Conservation (phyloP, 441 rosid species). For the Daphne laureola region DNA sequence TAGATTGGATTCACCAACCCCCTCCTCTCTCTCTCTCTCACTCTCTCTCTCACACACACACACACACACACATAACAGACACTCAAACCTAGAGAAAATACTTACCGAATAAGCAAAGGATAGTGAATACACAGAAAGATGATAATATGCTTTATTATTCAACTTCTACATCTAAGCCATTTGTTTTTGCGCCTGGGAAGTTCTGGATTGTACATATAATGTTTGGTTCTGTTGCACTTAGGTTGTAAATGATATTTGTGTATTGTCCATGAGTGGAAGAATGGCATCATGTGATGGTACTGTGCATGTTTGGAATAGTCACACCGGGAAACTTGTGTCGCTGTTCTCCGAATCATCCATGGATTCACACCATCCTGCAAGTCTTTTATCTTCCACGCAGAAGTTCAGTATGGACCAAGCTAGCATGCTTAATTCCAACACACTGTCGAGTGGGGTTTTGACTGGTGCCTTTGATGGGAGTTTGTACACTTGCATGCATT, state of each 20-base stretch:
- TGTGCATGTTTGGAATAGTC: constrained; percentile 84
- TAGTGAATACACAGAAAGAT: constrained; percentile 1
- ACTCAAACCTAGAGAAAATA: not conserved
- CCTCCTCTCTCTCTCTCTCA: too few species aligned
- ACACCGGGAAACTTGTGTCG: constrained; percentile 66
- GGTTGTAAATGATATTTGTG: constrained; percentile 84
- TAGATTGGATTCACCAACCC: constrained; percentile 5
- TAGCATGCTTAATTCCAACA: constrained; percentile 46
- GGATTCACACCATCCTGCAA: constrained; percentile 44
- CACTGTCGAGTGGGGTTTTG: constrained; percentile 66
- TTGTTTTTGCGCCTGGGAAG: not conserved
- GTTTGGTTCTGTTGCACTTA: constrained; percentile 29
- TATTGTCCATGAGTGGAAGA: constrained; percentile 67
- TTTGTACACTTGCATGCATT: constrained; percentile 85
- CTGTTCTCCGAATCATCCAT: constrained; percentile 61
- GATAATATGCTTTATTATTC: constrained; percentile 1
- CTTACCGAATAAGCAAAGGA: not conserved
- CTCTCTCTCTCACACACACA: too few species aligned
- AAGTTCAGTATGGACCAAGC: constrained; percentile 39
- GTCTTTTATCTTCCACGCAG: constrained; percentile 35
- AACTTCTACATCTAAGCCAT: constrained; percentile 9
- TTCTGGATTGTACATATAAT: constrained; percentile 18
- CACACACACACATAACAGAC: not conserved
- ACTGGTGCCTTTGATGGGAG: constrained; percentile 60
- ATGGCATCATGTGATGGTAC: constrained; percentile 96